These are phyloP conservation scores for Solanum hybrid DNA, from an alignment of 305 asterid species.

Conservation along the genomic window DNA sequence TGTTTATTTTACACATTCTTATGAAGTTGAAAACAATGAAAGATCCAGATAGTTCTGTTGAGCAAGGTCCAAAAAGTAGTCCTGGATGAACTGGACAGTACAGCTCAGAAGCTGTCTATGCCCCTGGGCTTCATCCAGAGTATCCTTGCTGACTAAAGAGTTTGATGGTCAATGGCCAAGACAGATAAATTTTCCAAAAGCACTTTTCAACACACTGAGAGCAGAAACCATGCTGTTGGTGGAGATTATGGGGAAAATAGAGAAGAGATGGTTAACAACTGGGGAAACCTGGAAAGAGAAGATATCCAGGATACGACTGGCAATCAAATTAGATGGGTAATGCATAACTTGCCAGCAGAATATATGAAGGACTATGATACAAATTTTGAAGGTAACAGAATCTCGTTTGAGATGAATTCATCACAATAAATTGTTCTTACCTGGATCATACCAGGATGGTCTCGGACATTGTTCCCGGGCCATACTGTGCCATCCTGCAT, in stretches of 20 bases:
- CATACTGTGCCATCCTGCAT: slow-evolving; percentile 92
- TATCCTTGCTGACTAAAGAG: background rate
- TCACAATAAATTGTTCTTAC: slow-evolving; percentile 24
- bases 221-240: background rate
- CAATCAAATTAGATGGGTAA: background rate
- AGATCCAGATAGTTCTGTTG: background rate
- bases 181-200: background rate
- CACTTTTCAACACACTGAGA: background rate
- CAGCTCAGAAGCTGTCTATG: background rate
- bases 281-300: background rate
- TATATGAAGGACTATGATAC: background rate
- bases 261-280: background rate
- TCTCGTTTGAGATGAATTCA: background rate
- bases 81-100: background rate
- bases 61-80: background rate
- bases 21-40: background rate
- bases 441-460: slow-evolving; percentile 97
- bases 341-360: slow-evolving; percentile 1
- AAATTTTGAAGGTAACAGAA: background rate
- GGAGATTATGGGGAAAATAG: background rate
- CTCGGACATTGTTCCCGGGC: slow-evolving; percentile 90
- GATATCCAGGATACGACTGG: background rate
- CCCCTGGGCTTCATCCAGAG: background rate
- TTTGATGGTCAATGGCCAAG: background rate
- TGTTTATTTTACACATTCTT: background rate